A percentile compares a stretch with the other conserved stretches of the same genome.
These are phyloP conservation scores for Populus nigra DNA, from an alignment of 345 rosid genomes.

Conservation along the genomic window DNA sequence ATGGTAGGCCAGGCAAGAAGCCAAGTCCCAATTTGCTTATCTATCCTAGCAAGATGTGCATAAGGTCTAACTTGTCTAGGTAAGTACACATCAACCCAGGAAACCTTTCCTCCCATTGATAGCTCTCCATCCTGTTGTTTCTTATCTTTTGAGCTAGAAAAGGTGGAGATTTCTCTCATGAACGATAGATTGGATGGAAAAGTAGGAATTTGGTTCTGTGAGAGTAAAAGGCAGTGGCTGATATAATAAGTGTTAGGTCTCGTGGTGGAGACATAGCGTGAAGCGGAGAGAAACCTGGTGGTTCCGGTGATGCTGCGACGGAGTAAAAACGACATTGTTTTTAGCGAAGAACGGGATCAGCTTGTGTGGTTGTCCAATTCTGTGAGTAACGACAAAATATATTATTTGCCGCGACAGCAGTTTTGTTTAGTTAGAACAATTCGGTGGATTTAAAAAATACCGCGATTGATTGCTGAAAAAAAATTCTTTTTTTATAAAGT, in stretches of 20 bases:
- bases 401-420: too few relatives aligned
- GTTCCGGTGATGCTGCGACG: too few relatives aligned
- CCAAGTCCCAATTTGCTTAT: slow-evolving; percentile 93
- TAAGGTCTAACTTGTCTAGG: slow-evolving; percentile 55
- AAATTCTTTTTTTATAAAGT: too few relatives aligned
- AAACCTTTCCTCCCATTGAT: slow-evolving; percentile 19
- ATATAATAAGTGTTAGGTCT: not conserved
- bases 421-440: too few relatives aligned
- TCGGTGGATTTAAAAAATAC: too few relatives aligned
- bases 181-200: slow-evolving; percentile 14
- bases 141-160: slow-evolving; percentile 21
- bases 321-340: too few relatives aligned
- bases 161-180: slow-evolving; percentile 29
- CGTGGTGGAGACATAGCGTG: not conserved
- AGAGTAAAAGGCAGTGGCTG: not conserved
- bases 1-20: slow-evolving; percentile 91
- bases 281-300: not conserved
- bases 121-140: slow-evolving; percentile 26
- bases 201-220: not conserved
- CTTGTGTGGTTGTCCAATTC: too few relatives aligned
- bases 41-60: slow-evolving; percentile 77
- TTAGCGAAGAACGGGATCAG: too few relatives aligned
- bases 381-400: too few relatives aligned
- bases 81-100: slow-evolving; percentile 78
- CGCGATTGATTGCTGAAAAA: too few relatives aligned